Conservation (phyloP, 2,329 filamentous ascomycete genomes). For the Dactylella cylindrospora region DNA sequence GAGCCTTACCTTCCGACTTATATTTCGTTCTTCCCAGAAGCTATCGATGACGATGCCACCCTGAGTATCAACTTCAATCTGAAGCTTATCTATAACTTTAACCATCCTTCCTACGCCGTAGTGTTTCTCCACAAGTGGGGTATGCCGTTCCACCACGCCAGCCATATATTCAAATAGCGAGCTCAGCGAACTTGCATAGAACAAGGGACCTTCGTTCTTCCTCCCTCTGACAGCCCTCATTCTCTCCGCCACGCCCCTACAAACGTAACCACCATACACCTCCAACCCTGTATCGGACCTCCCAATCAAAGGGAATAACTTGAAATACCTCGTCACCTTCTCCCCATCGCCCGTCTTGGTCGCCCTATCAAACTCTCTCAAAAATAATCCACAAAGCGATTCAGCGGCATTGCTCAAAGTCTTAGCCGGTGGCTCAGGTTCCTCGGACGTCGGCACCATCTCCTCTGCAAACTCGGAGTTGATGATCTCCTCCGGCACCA, state of each 20-base stretch:
- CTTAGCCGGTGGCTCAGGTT: slow-evolving; percentile 83
- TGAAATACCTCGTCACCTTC: slow-evolving; percentile 94
- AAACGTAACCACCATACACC: slow-evolving; percentile 94
- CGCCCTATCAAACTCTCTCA: slow-evolving; percentile 92
- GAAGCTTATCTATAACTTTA: slow-evolving; percentile 85
- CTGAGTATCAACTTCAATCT: slow-evolving; percentile 93
- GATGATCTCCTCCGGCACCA: slow-evolving; percentile 77
- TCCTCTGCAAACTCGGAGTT: slow-evolving; percentile 83
- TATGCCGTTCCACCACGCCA: slow-evolving; percentile 90
- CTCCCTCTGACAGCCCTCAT: slow-evolving; percentile 61
- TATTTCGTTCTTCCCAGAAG: slow-evolving; percentile 83
- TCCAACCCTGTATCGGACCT: slow-evolving; percentile 85
- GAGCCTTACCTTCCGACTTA: slow-evolving; percentile 67
- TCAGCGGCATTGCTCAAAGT: slow-evolving; percentile 86
- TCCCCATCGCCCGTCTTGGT: slow-evolving; percentile 82
- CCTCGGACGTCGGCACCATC: slow-evolving; percentile 92
- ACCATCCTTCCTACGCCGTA: slow-evolving; percentile 93
- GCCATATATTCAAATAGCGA: slow-evolving; percentile 97
- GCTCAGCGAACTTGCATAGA: slow-evolving; percentile 87
- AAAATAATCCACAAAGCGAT: slow-evolving; percentile 83
- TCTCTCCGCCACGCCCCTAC: slow-evolving; percentile 83
- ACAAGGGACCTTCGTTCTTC: slow-evolving; percentile 72
- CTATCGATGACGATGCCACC: slow-evolving; percentile 94
- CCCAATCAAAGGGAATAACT: slow-evolving; percentile 91
- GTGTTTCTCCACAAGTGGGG: slow-evolving; percentile 85